Percentiles rank a stretch among this genome's conserved stretches.
Evolutionary conservation across 257 asterid genomes (phyloP).

Genomic region (Solanum bukasovii): DNA sequence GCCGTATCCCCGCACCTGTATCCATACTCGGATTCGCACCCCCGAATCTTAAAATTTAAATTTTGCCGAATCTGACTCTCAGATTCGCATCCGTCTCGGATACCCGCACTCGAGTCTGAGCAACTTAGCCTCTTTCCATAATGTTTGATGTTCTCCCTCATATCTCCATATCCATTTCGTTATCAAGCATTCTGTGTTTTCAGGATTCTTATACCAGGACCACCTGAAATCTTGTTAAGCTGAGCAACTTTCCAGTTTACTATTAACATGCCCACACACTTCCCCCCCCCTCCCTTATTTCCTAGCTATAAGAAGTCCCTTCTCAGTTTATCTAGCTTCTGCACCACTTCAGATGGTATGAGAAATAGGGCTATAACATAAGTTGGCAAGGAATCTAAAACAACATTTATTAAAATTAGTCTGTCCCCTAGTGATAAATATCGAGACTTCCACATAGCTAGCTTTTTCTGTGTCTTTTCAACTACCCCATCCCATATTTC

Average conservation of each 20-base stretch:
- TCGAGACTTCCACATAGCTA: neutral
- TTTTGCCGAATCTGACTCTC: too few relatives aligned
- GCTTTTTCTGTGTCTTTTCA: neutral
- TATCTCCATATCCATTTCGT: neutral
- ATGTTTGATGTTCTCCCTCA: neutral
- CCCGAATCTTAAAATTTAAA: too few relatives aligned
- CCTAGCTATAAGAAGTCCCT: neutral
- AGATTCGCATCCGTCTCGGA: too few relatives aligned
- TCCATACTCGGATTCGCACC: too few relatives aligned
- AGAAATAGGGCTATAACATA: neutral
- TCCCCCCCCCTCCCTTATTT: neutral
- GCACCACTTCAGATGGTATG: neutral
- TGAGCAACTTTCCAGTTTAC: neutral
- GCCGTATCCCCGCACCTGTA: too few relatives aligned
- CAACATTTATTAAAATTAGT: neutral
- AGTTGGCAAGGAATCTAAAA: neutral
- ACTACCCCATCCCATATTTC: neutral
- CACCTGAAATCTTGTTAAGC: neutral
- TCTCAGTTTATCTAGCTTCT: neutral
- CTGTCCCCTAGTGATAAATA: neutral
- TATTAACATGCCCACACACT: too few relatives aligned
- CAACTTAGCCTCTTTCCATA: neutral
- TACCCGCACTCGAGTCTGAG: too few relatives aligned
- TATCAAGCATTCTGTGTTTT: neutral
- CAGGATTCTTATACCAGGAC: neutral